These are phyloP conservation scores for Draba incana DNA, from an alignment of 345 rosid genomes.

Conservation along the genomic window DNA sequence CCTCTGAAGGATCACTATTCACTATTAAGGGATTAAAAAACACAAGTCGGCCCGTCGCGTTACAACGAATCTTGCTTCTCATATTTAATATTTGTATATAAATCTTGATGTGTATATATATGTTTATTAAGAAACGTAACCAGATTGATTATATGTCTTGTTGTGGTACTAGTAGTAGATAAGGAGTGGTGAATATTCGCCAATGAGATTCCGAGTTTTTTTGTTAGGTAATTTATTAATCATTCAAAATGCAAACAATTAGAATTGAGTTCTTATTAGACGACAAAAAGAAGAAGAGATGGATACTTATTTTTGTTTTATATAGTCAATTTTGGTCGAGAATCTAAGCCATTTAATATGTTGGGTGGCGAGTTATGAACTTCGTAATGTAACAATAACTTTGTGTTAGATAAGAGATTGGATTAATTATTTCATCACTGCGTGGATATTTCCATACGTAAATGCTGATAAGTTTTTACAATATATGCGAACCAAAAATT, in stretches of 20 bases:
- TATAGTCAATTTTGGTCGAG: conserved; percentile 10
- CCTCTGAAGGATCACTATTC: conserved; percentile 34
- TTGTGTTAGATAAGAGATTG: neutral
- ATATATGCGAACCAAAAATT: conserved; percentile 2
- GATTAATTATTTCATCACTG: neutral
- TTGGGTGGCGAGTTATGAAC: conserved; percentile 4
- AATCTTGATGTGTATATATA: conserved; percentile 20
- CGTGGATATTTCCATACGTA: conserved; percentile 1
- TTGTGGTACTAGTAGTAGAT: conserved; percentile 31
- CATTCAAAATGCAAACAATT: neutral
- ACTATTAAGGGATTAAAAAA: conserved; percentile 16
- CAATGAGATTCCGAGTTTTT: conserved; percentile 27
- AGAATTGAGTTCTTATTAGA: conserved; percentile 13
- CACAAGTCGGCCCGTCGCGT: conserved; percentile 89
- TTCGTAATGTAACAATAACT: neutral
- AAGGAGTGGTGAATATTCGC: conserved; percentile 44
- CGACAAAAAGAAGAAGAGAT: conserved; percentile 3
- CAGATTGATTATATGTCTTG: conserved; percentile 34
- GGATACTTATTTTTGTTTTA: conserved; percentile 1
- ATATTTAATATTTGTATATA: conserved; percentile 6
- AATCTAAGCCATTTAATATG: conserved; percentile 21
- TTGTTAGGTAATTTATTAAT: conserved; percentile 10
- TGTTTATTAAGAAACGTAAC: conserved; percentile 21
- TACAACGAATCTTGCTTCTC: conserved; percentile 58
- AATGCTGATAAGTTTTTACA: neutral